phyloP scores from a whole-genome alignment of 495 filamentous ascomycete species.

The Penicillium bovifimosum region DNA sequence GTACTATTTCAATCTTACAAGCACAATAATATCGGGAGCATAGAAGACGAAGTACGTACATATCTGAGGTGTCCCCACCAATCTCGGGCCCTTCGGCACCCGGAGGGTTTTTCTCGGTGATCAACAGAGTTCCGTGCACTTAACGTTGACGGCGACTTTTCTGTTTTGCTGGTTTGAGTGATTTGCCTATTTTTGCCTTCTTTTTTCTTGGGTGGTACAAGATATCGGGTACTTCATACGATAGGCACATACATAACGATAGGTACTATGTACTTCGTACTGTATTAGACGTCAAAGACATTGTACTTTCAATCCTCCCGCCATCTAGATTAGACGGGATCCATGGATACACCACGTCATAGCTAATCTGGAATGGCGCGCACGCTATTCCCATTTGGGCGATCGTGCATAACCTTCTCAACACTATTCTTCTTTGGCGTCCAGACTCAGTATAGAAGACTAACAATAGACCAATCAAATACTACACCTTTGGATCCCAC shows the following conservation, averaged over 20 bases:
- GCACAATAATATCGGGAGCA: too few relatives aligned
- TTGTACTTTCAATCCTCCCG: too few relatives aligned
- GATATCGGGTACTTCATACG: too few relatives aligned
- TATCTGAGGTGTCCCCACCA: neutral
- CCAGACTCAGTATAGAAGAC: neutral
- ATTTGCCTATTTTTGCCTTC: neutral
- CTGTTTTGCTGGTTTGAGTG: too few relatives aligned
- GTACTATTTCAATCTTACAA: too few relatives aligned
- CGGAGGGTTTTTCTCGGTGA: neutral
- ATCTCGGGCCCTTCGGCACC: neutral
- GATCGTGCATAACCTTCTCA: neutral
- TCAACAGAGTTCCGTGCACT: neutral
- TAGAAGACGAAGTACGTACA: neutral
- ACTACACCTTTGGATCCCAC: neutral
- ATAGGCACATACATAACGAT: too few relatives aligned
- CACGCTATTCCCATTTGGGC: constrained; percentile 1
- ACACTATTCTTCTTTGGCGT: neutral
- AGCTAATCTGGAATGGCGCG: neutral
- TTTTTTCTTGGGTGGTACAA: neutral
- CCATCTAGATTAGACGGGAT: neutral
- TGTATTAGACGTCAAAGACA: too few relatives aligned
- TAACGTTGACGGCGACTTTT: too few relatives aligned
- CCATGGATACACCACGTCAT: neutral
- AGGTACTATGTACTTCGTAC: too few relatives aligned
- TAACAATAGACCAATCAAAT: neutral